phyloP scores from a whole-genome alignment of 2,329 filamentous ascomycete genomes.

The Rasamsonia emersonii region DNA sequence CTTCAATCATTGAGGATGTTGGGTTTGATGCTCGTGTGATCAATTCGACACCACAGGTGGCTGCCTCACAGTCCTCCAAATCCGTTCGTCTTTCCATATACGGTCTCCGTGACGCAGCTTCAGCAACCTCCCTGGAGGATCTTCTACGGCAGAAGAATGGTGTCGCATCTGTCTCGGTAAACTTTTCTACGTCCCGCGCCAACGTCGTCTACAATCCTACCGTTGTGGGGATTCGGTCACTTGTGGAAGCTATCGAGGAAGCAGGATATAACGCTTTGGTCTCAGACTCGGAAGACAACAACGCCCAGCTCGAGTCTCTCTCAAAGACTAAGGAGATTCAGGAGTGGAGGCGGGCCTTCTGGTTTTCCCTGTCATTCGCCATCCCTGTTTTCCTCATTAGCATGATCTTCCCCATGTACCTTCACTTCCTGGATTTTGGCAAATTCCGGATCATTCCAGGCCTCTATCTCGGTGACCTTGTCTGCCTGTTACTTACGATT shows the following conservation, averaged over 20 bases:
- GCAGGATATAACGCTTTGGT: conserved; percentile 81
- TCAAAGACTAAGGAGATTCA: conserved; percentile 94
- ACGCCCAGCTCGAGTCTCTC: conserved; percentile 89
- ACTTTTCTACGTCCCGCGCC: conserved; percentile 63
- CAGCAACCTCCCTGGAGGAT: conserved; percentile 65
- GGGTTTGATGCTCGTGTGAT: conserved; percentile 83
- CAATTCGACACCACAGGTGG: conserved; percentile 58
- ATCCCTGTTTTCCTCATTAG: conserved; percentile 84
- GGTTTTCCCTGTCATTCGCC: conserved; percentile 68
- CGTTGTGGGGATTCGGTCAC: conserved; percentile 65
- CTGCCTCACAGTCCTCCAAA: conserved; percentile 47
- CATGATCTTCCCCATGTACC: conserved; percentile 88
- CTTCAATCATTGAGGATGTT: conserved; percentile 75
- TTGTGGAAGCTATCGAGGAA: conserved; percentile 77
- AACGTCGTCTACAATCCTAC: conserved; percentile 64
- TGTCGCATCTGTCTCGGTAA: conserved; percentile 64
- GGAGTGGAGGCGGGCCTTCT: conserved; percentile 80
- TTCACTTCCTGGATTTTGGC: conserved; percentile 70
- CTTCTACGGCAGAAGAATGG: conserved; percentile 58
- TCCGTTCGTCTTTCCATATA: conserved; percentile 76
- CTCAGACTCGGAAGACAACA: conserved; percentile 88
- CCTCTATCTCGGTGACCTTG: conserved; percentile 76
- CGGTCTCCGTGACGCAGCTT: conserved; percentile 62
- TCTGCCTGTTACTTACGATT: conserved; percentile 76
- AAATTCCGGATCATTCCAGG: conserved; percentile 57